phyloP scores from a whole-genome alignment of 148 eudicot genomes.

The Amaranthus palmeri region DNA sequence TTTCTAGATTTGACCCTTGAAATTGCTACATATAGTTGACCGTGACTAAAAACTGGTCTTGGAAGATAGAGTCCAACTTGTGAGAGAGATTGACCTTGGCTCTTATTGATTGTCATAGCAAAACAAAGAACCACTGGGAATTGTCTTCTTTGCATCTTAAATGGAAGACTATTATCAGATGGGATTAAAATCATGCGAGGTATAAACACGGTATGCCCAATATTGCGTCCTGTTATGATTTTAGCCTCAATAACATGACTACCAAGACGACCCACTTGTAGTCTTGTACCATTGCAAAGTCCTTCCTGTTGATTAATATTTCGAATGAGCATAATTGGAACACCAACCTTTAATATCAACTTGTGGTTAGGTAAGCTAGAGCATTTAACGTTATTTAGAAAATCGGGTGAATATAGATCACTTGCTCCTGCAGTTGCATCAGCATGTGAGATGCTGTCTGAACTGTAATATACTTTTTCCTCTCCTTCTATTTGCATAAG shows the following conservation, averaged over 20 bases:
- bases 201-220: conserved; percentile 5
- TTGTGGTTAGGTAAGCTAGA: conserved; percentile 7
- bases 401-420: not conserved
- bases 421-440: not conserved
- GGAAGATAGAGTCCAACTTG: no score
- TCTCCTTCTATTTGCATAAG: not conserved
- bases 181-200: not conserved
- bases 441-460: not conserved
- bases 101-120: conserved; percentile 9
- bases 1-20: no score
- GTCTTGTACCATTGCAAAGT: conserved; percentile 14
- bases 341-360: not conserved
- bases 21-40: no score
- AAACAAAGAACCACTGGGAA: conserved; percentile 1
- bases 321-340: conserved; percentile 4
- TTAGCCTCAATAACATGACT: conserved; percentile 7
- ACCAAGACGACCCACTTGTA: not conserved
- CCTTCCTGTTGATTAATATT: not conserved
- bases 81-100: no score
- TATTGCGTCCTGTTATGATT: not conserved
- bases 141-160: conserved; percentile 4
- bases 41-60: no score
- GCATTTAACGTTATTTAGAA: not conserved
- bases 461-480: not conserved
- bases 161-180: no score